Percentiles rank a stretch among this genome's conserved stretches.
Evolutionary conservation across 495 filamentous ascomycete genomes (phyloP).

Genomic region (Halenospora varia): DNA sequence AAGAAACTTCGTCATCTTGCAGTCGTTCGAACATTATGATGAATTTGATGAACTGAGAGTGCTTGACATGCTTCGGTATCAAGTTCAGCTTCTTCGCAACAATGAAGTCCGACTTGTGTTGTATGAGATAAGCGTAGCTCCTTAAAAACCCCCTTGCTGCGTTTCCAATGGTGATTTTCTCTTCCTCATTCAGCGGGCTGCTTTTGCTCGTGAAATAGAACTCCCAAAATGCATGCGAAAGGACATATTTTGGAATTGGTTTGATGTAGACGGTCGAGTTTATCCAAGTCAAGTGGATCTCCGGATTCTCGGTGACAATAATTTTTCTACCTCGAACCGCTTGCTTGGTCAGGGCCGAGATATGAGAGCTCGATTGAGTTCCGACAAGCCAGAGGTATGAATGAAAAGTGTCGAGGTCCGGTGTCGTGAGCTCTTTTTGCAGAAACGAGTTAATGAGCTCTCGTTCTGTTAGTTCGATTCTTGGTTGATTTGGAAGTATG

Average conservation of each 20-base stretch:
- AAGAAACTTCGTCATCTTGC: not conserved
- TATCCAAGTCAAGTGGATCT: constrained; percentile 52
- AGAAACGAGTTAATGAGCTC: not conserved
- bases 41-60: constrained; percentile 21
- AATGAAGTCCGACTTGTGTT: constrained; percentile 34
- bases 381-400: not conserved
- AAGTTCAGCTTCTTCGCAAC: constrained; percentile 21
- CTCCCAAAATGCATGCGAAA: constrained; percentile 41
- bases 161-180: not conserved
- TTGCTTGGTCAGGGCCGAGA: not conserved
- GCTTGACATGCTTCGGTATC: constrained; percentile 22
- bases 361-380: not conserved
- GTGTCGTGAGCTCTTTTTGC: not conserved
- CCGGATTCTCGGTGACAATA: constrained; percentile 39
- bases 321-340: constrained; percentile 15
- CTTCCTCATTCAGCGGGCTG: not conserved
- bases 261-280: constrained; percentile 47
- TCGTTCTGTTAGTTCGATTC: not conserved
- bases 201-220: constrained; percentile 15
- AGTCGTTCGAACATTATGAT: constrained; percentile 15
- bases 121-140: constrained; percentile 36
- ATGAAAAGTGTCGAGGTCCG: not conserved
- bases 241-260: constrained; percentile 47
- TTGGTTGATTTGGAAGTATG: not conserved
- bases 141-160: constrained; percentile 33